Evolutionary conservation across 352 stramenopile species (phyloP), one percentile per base, ranked within the genome.

Genomic region (Lagenidium sp.): DNA sequence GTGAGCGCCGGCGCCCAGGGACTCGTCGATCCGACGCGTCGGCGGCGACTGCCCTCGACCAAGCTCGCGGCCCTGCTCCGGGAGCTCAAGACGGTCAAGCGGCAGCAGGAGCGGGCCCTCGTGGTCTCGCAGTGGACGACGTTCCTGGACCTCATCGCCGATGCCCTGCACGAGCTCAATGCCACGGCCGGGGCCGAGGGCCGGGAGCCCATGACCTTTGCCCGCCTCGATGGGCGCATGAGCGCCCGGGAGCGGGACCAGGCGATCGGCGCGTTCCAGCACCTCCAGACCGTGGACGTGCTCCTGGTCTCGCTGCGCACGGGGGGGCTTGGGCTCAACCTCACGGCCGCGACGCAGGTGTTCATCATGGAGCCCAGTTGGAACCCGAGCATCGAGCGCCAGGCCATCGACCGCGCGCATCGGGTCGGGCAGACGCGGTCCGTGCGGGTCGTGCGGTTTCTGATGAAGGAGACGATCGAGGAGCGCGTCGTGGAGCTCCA

Each of bases 351-450:
- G 13, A 85, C 84, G 21, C 78, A 96, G 30, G 85, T 97, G 25
- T 97, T 97, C 57, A 70, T 98, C 37, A 92, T 97, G 72, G 88
- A 97, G 63, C 89, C 89, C 20, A 86, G 82, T 28, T 90, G 85
- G 70, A 96, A 97, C 53, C 85, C 83, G 4, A 94, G 84, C 16
- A 60, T 96, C n/a, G 89, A 97, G 58, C 73, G 53, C 20, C 87
- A 97, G 41, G 87, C 87, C 0, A 74, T 97, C 29, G 84, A 94
- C 50, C 77, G 89, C 28, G 82, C 87, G 7, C 85, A 96, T 44
- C 80, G 91, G 16, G 91, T 94, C 29, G 82, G 84, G 15, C 82
- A 95, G 39, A 71, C 52, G n/a, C 63, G 59, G 7, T 50, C 65
- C 10, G 83, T 94, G 28, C 73, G 65, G 3, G 75, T 94, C 20